A percentile compares a stretch with the other conserved stretches of the same genome.
These are phyloP conservation scores for Fusarium tupiense DNA, from an alignment of 2,329 filamentous ascomycete genomes.

Conservation along the genomic window DNA sequence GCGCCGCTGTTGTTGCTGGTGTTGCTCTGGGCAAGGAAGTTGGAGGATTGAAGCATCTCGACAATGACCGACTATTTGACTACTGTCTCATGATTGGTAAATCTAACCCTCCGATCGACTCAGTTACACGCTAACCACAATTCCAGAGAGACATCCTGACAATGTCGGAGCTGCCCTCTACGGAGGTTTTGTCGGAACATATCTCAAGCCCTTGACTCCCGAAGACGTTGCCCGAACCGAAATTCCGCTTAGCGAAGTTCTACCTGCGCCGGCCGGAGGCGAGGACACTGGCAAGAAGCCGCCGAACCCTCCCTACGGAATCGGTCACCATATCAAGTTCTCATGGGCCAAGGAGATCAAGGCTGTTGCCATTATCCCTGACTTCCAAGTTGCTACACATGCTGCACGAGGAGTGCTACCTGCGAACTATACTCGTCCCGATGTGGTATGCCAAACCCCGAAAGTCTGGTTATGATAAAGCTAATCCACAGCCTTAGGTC, in stretches of 20 bases:
- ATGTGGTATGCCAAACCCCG: constrained; percentile 69
- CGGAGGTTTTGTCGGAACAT: constrained; percentile 96
- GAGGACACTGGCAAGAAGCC: constrained; percentile 88
- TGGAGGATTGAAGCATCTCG: constrained; percentile 77
- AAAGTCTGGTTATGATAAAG: neutral
- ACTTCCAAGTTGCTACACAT: constrained; percentile 96
- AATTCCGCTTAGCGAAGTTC: constrained; percentile 92
- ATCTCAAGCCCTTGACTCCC: constrained; percentile 89
- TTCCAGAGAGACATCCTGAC: constrained; percentile 83
- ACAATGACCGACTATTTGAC: constrained; percentile 86
- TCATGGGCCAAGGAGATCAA: constrained; percentile 95
- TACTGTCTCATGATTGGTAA: constrained; percentile 96
- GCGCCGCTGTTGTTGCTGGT: constrained; percentile 93
- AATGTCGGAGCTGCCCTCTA: constrained; percentile 96
- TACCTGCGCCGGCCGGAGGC: constrained; percentile 89
- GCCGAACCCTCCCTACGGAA: constrained; percentile 88
- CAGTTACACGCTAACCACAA: constrained; percentile 11
- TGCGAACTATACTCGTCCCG: constrained; percentile 78
- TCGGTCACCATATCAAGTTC: constrained; percentile 97
- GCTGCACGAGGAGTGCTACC: constrained; percentile 89
- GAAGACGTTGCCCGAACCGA: constrained; percentile 91
- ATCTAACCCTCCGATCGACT: constrained; percentile 28
- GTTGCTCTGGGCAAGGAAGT: constrained; percentile 93
- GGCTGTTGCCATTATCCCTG: constrained; percentile 93
- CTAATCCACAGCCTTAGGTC: constrained; percentile 58